Conservation (phyloP, 2,329 filamentous ascomycete species). For the Aspergillus viridinutans region DNA sequence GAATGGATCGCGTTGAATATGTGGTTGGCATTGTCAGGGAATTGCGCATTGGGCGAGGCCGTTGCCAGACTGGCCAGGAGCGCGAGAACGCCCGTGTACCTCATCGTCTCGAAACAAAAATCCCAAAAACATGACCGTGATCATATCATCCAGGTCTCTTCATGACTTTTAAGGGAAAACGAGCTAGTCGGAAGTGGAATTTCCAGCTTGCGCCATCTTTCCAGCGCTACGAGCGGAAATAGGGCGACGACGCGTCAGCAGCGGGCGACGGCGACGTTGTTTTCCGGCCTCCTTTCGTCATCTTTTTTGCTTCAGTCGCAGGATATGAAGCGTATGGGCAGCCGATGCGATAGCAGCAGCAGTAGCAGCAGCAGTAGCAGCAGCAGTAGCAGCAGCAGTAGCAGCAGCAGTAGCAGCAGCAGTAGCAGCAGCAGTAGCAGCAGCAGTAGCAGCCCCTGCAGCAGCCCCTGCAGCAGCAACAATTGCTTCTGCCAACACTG, state of each 20-base stretch:
- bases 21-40: constrained; percentile 52
- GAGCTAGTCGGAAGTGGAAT: no score
- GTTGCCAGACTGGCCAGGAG: not conserved
- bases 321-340: not conserved
- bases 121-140: not conserved
- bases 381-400: no score
- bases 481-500: no score
- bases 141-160: not conserved
- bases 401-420: no score
- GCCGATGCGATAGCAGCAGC: no score
- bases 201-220: not conserved
- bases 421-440: no score
- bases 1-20: constrained; percentile 72
- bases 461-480: no score
- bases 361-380: no score
- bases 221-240: not conserved
- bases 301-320: not conserved
- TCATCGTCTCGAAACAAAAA: not conserved
- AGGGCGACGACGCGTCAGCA: not conserved
- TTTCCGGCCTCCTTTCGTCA: not conserved
- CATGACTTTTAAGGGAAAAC: not conserved
- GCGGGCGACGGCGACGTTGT: not conserved
- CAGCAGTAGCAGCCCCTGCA: no score
- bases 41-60: not conserved
- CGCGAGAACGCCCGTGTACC: not conserved